phyloP scores from a whole-genome alignment of 2,329 filamentous ascomycete genomes.

The Sporothrix euskadiensis region DNA sequence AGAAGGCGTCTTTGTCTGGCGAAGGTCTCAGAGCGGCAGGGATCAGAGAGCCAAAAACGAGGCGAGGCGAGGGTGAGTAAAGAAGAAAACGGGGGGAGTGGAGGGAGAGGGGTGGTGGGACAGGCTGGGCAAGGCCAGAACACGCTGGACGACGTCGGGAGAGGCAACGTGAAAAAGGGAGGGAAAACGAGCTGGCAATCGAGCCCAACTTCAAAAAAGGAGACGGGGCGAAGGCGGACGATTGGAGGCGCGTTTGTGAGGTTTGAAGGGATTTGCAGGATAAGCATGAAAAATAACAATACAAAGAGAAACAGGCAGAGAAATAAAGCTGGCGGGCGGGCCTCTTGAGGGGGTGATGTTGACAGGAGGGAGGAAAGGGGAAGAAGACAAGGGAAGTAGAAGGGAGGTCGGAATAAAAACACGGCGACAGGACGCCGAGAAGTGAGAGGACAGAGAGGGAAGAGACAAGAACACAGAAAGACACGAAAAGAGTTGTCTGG shows the following conservation, averaged over 20 bases:
- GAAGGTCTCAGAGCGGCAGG: background rate
- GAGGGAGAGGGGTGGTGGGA: background rate
- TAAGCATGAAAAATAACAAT: conserved; percentile 27
- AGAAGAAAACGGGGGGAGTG: background rate
- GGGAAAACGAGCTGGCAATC: background rate
- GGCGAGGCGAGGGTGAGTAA: conserved; percentile 6
- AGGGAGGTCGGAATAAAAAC: conserved; percentile 8
- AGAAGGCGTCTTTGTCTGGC: conserved; percentile 17
- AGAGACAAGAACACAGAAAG: conserved; percentile 5
- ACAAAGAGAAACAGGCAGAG: background rate
- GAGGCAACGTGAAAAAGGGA: background rate
- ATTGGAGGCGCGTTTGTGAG: conserved; percentile 2
- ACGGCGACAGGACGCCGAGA: background rate
- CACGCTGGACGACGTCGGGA: conserved; percentile 12
- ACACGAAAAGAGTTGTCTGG: conserved; percentile 10
- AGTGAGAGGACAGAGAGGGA: background rate
- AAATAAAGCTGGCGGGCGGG: background rate
- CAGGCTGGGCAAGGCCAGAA: background rate
- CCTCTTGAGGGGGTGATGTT: background rate
- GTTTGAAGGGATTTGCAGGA: conserved; percentile 5
- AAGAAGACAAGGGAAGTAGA: conserved; percentile 10
- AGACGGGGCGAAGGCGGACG: background rate
- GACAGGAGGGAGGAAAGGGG: background rate
- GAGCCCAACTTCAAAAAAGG: conserved; percentile 2
- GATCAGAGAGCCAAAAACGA: conserved; percentile 17